A percentile compares a stretch with the other conserved stretches of the same genome.
phyloP scores from a whole-genome alignment of 2,329 filamentous ascomycete species.

The Fusarium verticillioides region DNA sequence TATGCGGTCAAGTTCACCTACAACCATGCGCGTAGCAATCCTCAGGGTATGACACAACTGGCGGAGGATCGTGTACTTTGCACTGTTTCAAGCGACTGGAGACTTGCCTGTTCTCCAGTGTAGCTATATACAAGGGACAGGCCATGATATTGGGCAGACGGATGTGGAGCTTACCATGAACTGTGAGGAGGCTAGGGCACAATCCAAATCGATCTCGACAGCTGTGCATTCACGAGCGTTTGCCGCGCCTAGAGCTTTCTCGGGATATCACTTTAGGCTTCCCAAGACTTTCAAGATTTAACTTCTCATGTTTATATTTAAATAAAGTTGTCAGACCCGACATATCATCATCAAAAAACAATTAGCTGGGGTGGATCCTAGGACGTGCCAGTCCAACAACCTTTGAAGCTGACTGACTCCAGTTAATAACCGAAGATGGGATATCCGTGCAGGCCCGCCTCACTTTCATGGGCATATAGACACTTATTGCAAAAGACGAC shows the following conservation, averaged over 20 bases:
- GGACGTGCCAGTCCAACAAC: no score
- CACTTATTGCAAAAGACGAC: neutral
- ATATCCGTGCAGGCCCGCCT: no score
- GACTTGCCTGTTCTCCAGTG: no score
- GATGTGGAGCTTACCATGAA: neutral
- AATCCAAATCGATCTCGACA: neutral
- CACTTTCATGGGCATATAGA: neutral
- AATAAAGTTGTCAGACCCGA: no score
- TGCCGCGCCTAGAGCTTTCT: neutral
- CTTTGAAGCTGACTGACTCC: no score
- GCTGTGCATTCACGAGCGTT: neutral
- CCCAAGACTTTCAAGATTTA: rapidly evolving
- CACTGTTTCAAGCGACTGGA: no score
- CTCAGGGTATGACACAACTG: no score
- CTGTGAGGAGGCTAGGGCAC: neutral
- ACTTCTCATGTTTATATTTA: neutral
- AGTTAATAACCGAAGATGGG: no score
- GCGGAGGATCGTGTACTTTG: no score
- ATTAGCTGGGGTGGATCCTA: rapidly evolving
- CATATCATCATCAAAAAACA: neutral
- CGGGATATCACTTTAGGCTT: rapidly evolving
- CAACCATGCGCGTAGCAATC: no score
- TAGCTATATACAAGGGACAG: no score
- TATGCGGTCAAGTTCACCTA: no score
- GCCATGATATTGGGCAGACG: neutral